These are phyloP conservation scores for Lipomyces sp. DNA, from an alignment of 805 yeast genomes.

Conservation along the genomic window DNA sequence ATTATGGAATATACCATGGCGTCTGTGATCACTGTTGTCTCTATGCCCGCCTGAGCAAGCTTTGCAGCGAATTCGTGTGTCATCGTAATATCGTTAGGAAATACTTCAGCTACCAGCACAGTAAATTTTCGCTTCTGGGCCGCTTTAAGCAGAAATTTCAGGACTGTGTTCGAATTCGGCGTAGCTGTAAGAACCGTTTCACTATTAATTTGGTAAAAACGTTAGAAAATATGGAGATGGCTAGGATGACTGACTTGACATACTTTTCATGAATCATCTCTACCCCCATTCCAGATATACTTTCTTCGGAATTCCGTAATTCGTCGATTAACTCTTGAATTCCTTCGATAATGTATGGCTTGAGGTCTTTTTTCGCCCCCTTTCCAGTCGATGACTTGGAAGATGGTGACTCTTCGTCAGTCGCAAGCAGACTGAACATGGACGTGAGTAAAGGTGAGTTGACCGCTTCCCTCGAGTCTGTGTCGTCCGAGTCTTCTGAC, in stretches of 20 bases:
- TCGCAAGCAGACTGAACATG: conserved; percentile 71
- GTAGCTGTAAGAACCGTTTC: conserved; percentile 76
- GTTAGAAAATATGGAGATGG: neutral
- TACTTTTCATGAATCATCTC: conserved; percentile 88
- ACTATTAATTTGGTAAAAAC: conserved; percentile 3
- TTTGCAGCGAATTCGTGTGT: conserved; percentile 79
- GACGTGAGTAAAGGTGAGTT: conserved; percentile 63
- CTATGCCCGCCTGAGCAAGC: conserved; percentile 80
- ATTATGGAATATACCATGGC: conserved; percentile 89
- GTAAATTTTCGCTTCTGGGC: conserved; percentile 86
- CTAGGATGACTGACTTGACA: conserved; percentile 35
- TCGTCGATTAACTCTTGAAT: conserved; percentile 91
- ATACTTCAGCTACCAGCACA: conserved; percentile 86
- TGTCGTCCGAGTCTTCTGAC: conserved; percentile 49
- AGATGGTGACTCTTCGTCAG: conserved; percentile 34
- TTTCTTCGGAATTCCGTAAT: conserved; percentile 82
- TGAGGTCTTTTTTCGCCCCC: conserved; percentile 51
- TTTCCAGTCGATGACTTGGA: conserved; percentile 41
- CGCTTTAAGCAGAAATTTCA: conserved; percentile 81
- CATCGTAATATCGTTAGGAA: conserved; percentile 76
- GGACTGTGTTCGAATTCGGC: conserved; percentile 84
- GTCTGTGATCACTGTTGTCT: conserved; percentile 89
- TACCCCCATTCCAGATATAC: conserved; percentile 82
- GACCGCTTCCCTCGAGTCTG: conserved; percentile 20
- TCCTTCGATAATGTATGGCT: conserved; percentile 86